Evolutionary conservation across 2,329 filamentous ascomycete genomes (phyloP), one percentile per base, ranked within the genome.

Genomic region (Xylariaceae sp.): DNA sequence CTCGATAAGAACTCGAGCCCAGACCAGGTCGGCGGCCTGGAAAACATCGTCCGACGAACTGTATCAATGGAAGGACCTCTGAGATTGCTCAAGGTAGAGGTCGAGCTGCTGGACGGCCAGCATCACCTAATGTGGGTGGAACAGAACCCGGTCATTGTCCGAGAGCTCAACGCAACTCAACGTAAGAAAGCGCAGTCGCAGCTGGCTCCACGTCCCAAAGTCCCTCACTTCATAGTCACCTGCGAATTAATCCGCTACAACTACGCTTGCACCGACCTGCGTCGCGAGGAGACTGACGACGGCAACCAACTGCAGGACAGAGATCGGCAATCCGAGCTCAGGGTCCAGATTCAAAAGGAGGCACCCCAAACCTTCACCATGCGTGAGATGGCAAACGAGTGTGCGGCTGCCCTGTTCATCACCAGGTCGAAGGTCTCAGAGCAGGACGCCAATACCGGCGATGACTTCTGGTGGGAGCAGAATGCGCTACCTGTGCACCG

Each of bases 81-180:
- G 5, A 54, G 50, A 29, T 45, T 64, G 1, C 60, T 65, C 1
- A 58, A 50, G 26, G 62, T 62, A 4, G 57, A 63, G 32, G 39
- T 63, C 29, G 53, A 50, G n/a, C 42, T 58, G 2, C 45, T 12
- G 5, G 54, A 57, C 31, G 61, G 61, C n/a, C 51, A 60, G 34
- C 54, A 57, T 9, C 40, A 53, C 19, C 43, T 60, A 19, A 12
- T 54, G n/a, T 66, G 64, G 64, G 63, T 66, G 4, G 60, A 62
- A 27, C 53, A 57, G 6, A 42, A 41, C 30, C 34, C 56, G 27
- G 55, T 60, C 6, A 29, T 51, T 7, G 29, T 51, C 8, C 35
- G 8, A 1, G 46, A 59, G 11, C 53, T 63, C 2, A 54, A 41
- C 1, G 27, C 46, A 2, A 35, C 43, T 1, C 35, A 51, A 45